phyloP scores from a whole-genome alignment of 805 yeast genomes.

The Isabelozyma rhagii region DNA sequence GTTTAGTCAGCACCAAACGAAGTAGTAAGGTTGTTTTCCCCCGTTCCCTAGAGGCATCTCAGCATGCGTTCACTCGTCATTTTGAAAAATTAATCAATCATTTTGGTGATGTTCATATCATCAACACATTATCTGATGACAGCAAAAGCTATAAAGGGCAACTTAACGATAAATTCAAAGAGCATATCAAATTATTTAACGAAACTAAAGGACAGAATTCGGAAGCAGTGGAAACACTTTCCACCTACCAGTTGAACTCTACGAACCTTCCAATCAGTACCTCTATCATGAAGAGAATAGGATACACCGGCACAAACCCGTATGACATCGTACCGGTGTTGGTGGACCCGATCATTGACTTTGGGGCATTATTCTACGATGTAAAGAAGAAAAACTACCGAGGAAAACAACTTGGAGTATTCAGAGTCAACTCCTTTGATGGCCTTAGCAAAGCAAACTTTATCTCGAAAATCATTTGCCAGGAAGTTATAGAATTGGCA shows the following conservation, averaged over 20 bases:
- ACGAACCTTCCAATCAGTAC: slow-evolving; percentile 32
- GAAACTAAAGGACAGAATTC: slow-evolving; percentile 9
- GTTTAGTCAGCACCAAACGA: slow-evolving; percentile 26
- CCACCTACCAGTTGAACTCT: slow-evolving; percentile 10
- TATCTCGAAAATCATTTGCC: slow-evolving; percentile 44
- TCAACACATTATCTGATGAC: slow-evolving; percentile 47
- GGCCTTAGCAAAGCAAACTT: slow-evolving; percentile 49
- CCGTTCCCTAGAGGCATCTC: slow-evolving; percentile 52
- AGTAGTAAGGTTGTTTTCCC: slow-evolving; percentile 46
- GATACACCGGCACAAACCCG: slow-evolving; percentile 32
- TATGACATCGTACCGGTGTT: slow-evolving; percentile 25
- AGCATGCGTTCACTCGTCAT: slow-evolving; percentile 49
- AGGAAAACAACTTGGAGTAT: slow-evolving; percentile 51
- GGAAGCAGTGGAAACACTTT: neutral
- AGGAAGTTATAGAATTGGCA: slow-evolving; percentile 46
- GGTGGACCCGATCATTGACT: slow-evolving; percentile 36
- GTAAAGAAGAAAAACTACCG: slow-evolving; percentile 26
- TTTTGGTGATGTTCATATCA: slow-evolving; percentile 47
- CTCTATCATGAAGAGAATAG: slow-evolving; percentile 30
- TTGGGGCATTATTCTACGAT: slow-evolving; percentile 46
- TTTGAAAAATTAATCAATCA: slow-evolving; percentile 46
- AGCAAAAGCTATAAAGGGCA: slow-evolving; percentile 43
- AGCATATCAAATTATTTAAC: slow-evolving; percentile 34
- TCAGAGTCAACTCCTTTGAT: slow-evolving; percentile 49
- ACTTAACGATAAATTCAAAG: slow-evolving; percentile 36